Percentiles rank a stretch among this genome's conserved stretches.
phyloP scores from a whole-genome alignment of 345 rosid species.

The Sapria himalayana region DNA sequence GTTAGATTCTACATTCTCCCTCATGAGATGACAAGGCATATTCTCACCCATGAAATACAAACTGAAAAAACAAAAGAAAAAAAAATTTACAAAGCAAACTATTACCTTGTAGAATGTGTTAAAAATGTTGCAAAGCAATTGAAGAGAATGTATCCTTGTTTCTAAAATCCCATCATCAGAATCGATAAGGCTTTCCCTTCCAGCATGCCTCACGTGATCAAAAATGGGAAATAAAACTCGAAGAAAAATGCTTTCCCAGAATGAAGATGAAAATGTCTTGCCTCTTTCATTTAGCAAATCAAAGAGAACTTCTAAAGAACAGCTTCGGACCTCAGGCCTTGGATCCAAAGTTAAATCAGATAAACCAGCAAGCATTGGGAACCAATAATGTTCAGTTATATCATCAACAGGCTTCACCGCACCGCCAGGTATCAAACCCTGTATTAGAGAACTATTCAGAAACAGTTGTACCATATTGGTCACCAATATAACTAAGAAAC shows the following conservation, averaged over 20 bases:
- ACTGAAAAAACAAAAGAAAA: constrained; percentile 6
- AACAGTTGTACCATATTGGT: constrained; percentile 10
- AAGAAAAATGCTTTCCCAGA: constrained; percentile 90
- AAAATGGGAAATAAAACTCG: constrained; percentile 84
- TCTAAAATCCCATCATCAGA: constrained; percentile 73
- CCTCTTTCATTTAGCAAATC: constrained; percentile 90
- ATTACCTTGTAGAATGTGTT: constrained; percentile 54
- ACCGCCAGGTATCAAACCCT: constrained; percentile 87
- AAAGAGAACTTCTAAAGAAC: constrained; percentile 81
- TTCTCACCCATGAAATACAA: constrained; percentile 41
- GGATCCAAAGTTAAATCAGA: constrained; percentile 77
- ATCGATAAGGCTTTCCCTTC: constrained; percentile 47
- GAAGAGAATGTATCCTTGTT: constrained; percentile 76
- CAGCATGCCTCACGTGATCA: constrained; percentile 79
- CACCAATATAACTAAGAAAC: no score
- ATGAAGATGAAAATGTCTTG: constrained; percentile 55
- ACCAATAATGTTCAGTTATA: constrained; percentile 86
- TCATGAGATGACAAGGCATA: no score
- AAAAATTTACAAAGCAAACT: background rate
- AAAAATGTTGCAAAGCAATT: constrained; percentile 86
- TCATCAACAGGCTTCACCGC: constrained; percentile 61
- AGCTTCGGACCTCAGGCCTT: constrained; percentile 69
- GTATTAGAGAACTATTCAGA: constrained; percentile 9
- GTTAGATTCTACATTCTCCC: no score
- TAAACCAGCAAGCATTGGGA: constrained; percentile 83